Conservation (phyloP, 257 asterid genomes). For the Thymus mandschuricus region DNA sequence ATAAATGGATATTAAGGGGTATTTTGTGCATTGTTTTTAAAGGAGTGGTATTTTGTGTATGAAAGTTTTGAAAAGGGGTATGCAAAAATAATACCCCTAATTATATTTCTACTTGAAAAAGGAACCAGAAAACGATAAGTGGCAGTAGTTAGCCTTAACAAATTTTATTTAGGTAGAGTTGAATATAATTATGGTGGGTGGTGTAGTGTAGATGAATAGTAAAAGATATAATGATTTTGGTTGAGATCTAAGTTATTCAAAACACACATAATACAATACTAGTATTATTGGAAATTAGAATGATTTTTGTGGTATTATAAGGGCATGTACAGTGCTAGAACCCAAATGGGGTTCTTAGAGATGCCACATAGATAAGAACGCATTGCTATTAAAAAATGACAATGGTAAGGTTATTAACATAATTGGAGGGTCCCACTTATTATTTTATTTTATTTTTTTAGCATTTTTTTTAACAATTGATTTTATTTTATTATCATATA, state of each 20-base stretch:
- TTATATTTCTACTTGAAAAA: not conserved
- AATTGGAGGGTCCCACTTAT: too few relatives aligned
- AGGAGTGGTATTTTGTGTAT: too few relatives aligned
- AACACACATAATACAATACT: not conserved
- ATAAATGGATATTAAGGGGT: too few relatives aligned
- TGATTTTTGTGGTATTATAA: constrained; percentile 7
- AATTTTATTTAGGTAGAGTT: not conserved
- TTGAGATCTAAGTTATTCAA: constrained; percentile 25
- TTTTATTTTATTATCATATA: too few relatives aligned
- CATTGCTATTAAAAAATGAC: too few relatives aligned
- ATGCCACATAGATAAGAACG: too few relatives aligned
- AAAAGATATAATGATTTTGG: constrained; percentile 29
- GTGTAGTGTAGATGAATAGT: not conserved
- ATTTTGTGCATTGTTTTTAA: too few relatives aligned
- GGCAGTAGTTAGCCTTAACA: not conserved
- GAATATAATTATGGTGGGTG: not conserved
- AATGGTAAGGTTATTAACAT: too few relatives aligned
- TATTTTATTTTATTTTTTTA: too few relatives aligned
- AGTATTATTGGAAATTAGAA: constrained; percentile 2
- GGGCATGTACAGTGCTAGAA: not conserved
- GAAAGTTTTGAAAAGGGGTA: too few relatives aligned
- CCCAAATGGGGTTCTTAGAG: not conserved
- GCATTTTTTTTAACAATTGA: too few relatives aligned
- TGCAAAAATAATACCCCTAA: too few relatives aligned
- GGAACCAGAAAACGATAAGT: not conserved